Evolutionary conservation across 2,329 filamentous ascomycete genomes (phyloP).

Genomic region (Aspergillus puulaauensis): DNA sequence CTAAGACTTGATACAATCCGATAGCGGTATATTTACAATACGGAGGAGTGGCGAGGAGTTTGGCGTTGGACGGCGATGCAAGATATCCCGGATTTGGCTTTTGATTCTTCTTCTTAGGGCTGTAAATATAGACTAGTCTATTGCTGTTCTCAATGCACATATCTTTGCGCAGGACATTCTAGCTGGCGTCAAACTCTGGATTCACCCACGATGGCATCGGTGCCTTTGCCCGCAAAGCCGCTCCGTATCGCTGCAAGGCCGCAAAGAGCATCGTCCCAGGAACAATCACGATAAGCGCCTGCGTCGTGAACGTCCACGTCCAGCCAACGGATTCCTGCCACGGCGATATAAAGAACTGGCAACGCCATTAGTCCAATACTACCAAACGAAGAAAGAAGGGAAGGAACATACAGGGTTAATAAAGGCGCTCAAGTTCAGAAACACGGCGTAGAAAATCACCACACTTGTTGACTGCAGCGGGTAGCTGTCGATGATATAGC

Average conservation of each 20-base stretch:
- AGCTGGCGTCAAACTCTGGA: conserved; percentile 37
- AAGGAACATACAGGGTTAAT: conserved; percentile 37
- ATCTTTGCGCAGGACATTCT: background rate
- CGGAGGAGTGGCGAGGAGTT: background rate
- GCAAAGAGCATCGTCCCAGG: conserved; percentile 41
- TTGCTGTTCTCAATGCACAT: background rate
- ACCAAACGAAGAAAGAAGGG: background rate
- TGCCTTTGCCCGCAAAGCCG: conserved; percentile 34
- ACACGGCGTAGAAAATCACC: conserved; percentile 55
- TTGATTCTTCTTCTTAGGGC: background rate
- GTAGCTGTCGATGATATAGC: conserved; percentile 58
- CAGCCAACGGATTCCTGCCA: conserved; percentile 50
- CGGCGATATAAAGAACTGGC: conserved; percentile 52
- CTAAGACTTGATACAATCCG: background rate
- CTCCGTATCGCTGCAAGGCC: conserved; percentile 43
- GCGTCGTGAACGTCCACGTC: conserved; percentile 53
- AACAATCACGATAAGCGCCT: conserved; percentile 48
- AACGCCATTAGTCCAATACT: background rate
- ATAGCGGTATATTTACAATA: background rate
- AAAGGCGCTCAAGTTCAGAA: conserved; percentile 54
- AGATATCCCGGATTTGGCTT: conserved; percentile 4
- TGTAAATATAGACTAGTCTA: background rate
- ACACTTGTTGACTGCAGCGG: conserved; percentile 55
- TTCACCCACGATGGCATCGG: conserved; percentile 49
- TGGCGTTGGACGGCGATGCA: conserved; percentile 3